Conservation (phyloP, 1,284 basidiomycete species). For the Fomitopsis palustris region DNA sequence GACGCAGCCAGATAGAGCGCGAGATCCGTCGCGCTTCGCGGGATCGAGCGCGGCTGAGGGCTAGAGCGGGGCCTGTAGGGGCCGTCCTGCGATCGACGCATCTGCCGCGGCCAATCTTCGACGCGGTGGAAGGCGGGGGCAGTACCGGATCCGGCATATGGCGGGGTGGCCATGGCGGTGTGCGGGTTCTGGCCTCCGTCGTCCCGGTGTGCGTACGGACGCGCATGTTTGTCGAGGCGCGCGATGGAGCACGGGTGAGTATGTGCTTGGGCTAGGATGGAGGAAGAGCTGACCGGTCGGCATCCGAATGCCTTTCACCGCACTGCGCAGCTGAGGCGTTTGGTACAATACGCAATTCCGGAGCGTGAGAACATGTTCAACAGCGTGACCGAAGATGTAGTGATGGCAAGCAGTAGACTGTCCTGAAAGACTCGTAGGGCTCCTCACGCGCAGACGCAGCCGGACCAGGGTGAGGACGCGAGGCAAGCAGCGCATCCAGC, state of each 20-base stretch:
- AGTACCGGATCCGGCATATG: not conserved
- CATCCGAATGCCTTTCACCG: not conserved
- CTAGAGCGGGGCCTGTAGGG: slow-evolving; percentile 1
- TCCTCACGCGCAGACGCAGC: not conserved
- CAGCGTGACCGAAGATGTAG: not conserved
- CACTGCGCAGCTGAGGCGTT: too few relatives aligned
- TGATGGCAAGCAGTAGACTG: not conserved
- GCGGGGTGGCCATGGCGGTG: not conserved
- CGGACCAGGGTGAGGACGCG: not conserved
- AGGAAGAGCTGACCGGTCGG: not conserved
- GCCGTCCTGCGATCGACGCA: not conserved
- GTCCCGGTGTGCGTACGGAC: not conserved
- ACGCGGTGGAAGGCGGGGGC: not conserved
- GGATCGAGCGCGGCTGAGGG: not conserved
- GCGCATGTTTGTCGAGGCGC: not conserved
- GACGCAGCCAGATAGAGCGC: not conserved
- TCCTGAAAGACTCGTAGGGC: not conserved
- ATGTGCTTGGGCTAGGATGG: too few relatives aligned
- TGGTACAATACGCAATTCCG: not conserved
- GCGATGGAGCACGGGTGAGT: not conserved
- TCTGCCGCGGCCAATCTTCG: not conserved
- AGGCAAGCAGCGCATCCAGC: not conserved
- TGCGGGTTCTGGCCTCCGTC: not conserved
- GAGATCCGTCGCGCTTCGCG: not conserved
- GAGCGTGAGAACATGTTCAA: not conserved